A percentile compares a stretch with the other conserved stretches of the same genome.
These are phyloP conservation scores for Tuber melanosporum DNA, from an alignment of 495 filamentous ascomycete genomes.

Conservation along the genomic window DNA sequence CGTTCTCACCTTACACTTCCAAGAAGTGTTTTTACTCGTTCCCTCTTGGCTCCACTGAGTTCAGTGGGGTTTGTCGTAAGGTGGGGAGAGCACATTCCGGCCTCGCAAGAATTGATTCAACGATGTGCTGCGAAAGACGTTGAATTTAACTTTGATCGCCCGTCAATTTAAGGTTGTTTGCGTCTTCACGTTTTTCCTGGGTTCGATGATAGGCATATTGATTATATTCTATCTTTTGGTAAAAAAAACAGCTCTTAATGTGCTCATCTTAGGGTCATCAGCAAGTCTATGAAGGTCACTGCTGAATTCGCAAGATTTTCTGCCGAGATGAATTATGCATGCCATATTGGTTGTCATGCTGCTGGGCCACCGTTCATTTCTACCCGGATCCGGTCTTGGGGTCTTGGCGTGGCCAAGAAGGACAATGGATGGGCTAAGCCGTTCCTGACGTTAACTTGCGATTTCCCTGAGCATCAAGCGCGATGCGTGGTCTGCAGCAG, in stretches of 20 bases:
- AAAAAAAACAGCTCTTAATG: not conserved
- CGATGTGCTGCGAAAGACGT: not conserved
- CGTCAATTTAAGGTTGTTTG: not conserved
- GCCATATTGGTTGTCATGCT: not conserved
- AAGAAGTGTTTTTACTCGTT: not conserved
- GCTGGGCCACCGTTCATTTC: not conserved
- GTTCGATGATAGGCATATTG: not conserved
- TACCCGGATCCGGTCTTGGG: not conserved
- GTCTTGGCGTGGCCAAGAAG: not conserved
- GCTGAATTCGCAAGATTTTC: not conserved
- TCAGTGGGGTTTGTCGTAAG: not conserved
- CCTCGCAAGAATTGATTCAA: not conserved
- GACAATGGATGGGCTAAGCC: not conserved
- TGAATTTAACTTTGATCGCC: not conserved
- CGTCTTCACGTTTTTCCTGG: not conserved
- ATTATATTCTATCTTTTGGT: not conserved
- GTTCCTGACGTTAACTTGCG: not conserved
- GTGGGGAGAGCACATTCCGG: not conserved
- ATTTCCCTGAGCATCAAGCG: not conserved
- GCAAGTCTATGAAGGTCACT: not conserved
- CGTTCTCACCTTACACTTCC: not conserved
- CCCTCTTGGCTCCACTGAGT: not conserved
- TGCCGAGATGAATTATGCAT: not conserved
- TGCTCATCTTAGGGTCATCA: not conserved
- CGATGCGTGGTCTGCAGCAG: not conserved